Evolutionary conservation across 768 basidiomycete species (phyloP), one percentile per base, ranked within the genome.

Genomic region (Suillus plorans): DNA sequence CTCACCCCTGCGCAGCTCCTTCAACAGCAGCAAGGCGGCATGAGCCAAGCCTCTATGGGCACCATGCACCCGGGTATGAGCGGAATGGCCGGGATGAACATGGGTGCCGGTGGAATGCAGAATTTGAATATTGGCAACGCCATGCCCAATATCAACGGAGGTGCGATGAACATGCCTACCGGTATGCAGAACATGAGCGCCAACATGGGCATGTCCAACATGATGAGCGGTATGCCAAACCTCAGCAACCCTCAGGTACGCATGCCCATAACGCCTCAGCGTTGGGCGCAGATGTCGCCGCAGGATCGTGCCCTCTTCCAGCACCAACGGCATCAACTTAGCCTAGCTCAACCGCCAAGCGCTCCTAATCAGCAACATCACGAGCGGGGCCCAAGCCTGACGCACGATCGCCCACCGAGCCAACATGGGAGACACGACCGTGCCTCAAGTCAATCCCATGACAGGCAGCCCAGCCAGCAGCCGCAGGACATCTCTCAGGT

Each of bases 1-100:
- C 71, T 80, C 66, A 79, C 77, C 0, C 79, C 78, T 12, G 77
- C 78, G 0, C 78, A 79, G 59, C 69, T 79, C 13, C 68, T 79
- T 9, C 74, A 72, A 12, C 79, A 80, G 45, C 79, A 80, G 50
- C 74, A 76, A 60, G 63, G 66, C 9, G 65, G 58, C 42, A 70
- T 66, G 45, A 34, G 42, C 56, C 47, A 63, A n/a, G 42, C 64
- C 4, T 59, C 69, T 50, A 67, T 60, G 62, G 58, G 62, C 34
- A 41, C 36, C n/a, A 67, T 74, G 67, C 74, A 75, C 64, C 69
- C 71, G 68, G 22, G 68, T 68, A 49, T 67, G 71, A 70, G 67
- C 22, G 62, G 66, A 14, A 71, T 69, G 66, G 66, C 52, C 37
- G 69, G 69, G 14, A 66, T 72, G 69, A 70, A 66, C 20, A 31